Evolutionary conservation across 208 protist species (phyloP).

Genomic region (Acanthamoeba culbertsoni): DNA sequence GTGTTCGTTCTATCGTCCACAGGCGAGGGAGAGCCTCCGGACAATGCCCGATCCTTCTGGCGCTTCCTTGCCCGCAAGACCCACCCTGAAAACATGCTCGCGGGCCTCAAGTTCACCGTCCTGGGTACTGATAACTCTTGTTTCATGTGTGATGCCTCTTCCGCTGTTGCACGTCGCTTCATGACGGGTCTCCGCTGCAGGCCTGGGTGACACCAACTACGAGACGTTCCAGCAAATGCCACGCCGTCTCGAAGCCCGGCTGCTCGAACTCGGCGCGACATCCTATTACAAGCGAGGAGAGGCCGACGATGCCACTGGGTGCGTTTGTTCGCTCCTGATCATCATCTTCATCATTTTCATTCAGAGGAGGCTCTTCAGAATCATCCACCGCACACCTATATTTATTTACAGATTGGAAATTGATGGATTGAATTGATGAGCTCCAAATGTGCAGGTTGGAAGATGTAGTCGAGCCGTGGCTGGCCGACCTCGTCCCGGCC

Average conservation of each 20-base stretch:
- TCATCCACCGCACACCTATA: not conserved
- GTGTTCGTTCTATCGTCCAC: conserved; percentile 36
- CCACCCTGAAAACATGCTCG: not conserved
- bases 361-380: not conserved
- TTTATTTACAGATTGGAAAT: no score
- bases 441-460: not conserved
- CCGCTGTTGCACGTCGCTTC: not conserved
- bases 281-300: not conserved
- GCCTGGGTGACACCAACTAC: conserved; percentile 42
- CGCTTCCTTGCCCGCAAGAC: not conserved
- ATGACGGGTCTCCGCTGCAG: not conserved
- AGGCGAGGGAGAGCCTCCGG: conserved; percentile 1
- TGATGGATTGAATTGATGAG: no score
- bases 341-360: no score
- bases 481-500: not conserved
- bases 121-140: not conserved
- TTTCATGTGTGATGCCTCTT: not conserved
- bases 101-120: not conserved
- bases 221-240: conserved; percentile 29
- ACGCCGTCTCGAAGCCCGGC: not conserved
- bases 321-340: not conserved
- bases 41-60: conserved; percentile 34
- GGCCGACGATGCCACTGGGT: conserved; percentile 33
- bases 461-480: conserved; percentile 32
- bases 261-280: not conserved